phyloP scores from a whole-genome alignment of 257 asterid genomes.

The Sherardia arvensis region DNA sequence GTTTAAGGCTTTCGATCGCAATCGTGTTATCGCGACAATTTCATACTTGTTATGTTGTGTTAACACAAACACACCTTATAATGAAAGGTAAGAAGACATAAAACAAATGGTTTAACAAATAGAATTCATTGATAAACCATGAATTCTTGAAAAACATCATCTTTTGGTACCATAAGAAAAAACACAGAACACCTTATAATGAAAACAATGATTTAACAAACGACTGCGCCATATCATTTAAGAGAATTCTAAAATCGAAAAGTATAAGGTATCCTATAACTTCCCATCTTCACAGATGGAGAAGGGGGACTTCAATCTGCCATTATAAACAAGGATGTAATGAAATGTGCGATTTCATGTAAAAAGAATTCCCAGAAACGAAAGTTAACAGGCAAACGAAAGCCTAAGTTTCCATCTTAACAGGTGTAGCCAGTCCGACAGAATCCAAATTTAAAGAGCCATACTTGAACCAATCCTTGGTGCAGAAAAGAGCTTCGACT shows the following conservation, averaged over 20 bases:
- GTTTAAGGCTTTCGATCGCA: neutral
- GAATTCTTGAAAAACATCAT: no score
- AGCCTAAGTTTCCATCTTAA: slow-evolving; percentile 23
- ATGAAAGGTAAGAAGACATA: no score
- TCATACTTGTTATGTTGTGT: no score
- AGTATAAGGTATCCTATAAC: no score
- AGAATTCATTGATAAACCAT: no score
- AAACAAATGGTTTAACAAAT: no score
- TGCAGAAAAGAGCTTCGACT: slow-evolving; percentile 56
- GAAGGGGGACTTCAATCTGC: neutral
- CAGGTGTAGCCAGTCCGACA: slow-evolving; percentile 15
- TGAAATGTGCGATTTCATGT: neutral
- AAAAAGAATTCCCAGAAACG: neutral
- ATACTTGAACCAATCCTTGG: slow-evolving; percentile 73
- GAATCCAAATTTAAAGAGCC: slow-evolving; percentile 14
- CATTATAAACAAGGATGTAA: neutral
- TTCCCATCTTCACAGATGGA: neutral
- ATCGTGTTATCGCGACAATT: no score
- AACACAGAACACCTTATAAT: neutral
- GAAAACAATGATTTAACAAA: neutral
- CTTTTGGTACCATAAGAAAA: no score
- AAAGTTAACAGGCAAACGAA: neutral
- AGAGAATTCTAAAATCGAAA: neutral
- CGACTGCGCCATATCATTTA: slow-evolving; percentile 1
- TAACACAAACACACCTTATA: no score